Conservation (phyloP, 2,329 filamentous ascomycete species). For the Fusarium nygamai region DNA sequence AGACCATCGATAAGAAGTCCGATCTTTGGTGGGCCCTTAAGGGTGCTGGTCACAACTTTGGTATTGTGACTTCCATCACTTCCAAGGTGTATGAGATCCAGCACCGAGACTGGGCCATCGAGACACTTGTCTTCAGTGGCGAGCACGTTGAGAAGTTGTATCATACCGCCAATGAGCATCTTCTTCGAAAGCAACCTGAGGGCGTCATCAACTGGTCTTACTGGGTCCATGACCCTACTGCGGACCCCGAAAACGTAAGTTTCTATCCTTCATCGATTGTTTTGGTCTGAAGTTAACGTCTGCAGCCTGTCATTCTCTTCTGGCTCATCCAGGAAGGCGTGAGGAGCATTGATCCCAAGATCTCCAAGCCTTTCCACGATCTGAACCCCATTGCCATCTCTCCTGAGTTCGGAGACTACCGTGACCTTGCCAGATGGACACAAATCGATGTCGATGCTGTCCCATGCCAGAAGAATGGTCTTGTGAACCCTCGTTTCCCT, state of each 20-base stretch:
- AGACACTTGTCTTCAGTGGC: constrained; percentile 56
- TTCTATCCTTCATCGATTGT: rapidly evolving
- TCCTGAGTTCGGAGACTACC: constrained; percentile 38
- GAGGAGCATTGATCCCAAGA: constrained; percentile 50
- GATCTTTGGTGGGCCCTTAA: constrained; percentile 51
- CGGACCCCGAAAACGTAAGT: constrained; percentile 54
- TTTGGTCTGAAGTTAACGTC: rapidly evolving
- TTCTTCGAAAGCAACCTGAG: constrained; percentile 54
- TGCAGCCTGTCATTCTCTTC: constrained; percentile 52
- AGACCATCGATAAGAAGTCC: constrained; percentile 32
- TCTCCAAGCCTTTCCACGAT: constrained; percentile 56
- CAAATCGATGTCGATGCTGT: constrained; percentile 24
- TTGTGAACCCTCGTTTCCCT: constrained; percentile 42
- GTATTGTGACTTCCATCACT: constrained; percentile 44
- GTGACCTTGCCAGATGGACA: constrained; percentile 36
- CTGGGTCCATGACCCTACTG: constrained; percentile 53
- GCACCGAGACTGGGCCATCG: constrained; percentile 39
- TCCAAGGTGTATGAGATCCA: constrained; percentile 47
- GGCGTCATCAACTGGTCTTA: constrained; percentile 62
- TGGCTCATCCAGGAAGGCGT: constrained; percentile 58
- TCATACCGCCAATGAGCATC: constrained; percentile 55
- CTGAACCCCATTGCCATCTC: constrained; percentile 52
- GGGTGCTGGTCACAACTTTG: constrained; percentile 50
- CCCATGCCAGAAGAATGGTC: constrained; percentile 38
- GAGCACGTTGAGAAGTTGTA: constrained; percentile 62